phyloP scores from a whole-genome alignment of 257 asterid genomes.

The Buddleja alternifolia region DNA sequence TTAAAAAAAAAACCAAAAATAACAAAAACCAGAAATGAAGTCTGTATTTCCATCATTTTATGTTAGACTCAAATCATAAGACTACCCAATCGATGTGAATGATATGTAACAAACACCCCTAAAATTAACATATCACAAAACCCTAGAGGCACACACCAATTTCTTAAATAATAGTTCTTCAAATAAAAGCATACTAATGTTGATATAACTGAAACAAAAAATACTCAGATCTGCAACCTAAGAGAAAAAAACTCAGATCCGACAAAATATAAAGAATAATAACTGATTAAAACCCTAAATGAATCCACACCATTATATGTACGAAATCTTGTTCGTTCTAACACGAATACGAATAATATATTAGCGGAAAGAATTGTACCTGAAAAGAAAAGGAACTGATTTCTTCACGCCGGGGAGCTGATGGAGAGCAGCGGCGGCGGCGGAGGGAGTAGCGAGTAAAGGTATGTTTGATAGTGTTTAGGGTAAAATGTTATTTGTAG shows the following conservation, averaged over 20 bases:
- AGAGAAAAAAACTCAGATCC: constrained; percentile 15
- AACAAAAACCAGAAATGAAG: background rate
- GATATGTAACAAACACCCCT: background rate
- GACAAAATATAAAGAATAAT: background rate
- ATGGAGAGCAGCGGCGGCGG: background rate
- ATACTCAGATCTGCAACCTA: no score
- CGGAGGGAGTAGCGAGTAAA: background rate
- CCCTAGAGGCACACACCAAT: background rate
- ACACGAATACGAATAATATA: background rate
- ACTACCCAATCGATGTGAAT: constrained; percentile 1
- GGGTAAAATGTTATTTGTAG: constrained; percentile 12
- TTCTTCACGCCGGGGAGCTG: background rate
- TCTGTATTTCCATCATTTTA: background rate
- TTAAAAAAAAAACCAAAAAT: background rate
- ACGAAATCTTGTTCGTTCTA: background rate
- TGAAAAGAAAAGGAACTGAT: background rate
- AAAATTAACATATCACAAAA: background rate
- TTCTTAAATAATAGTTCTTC: background rate
- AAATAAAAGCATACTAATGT: background rate
- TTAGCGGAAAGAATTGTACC: background rate
- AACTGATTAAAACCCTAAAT: background rate
- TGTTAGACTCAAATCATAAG: background rate
- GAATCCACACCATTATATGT: background rate
- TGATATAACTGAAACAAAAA: background rate
- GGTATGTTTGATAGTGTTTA: background rate